Percentiles rank a stretch among this genome's conserved stretches.
phyloP scores from a whole-genome alignment of 768 basidiomycete genomes.

The Hydnomerulius pinastri region DNA sequence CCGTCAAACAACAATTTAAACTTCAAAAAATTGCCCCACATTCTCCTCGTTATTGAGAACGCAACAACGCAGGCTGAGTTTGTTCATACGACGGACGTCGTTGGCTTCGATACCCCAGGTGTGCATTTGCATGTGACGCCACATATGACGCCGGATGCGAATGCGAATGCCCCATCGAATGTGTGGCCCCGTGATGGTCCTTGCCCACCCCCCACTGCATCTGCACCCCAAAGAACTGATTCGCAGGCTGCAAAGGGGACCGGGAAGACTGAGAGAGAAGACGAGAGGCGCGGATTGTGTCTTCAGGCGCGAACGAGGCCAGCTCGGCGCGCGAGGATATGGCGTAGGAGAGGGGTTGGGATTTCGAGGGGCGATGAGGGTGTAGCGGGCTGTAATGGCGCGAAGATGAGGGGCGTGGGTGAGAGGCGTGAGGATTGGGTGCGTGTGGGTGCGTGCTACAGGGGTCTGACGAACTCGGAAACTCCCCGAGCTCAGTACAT shows the following conservation, averaged over 20 bases:
- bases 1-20: too few relatives aligned
- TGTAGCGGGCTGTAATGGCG: too few relatives aligned
- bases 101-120: slow-evolving; percentile 12
- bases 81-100: slow-evolving; percentile 13
- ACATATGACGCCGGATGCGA: slow-evolving; percentile 11
- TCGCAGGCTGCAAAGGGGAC: slow-evolving; percentile 27
- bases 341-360: slow-evolving; percentile 22
- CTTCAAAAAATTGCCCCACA: too few relatives aligned
- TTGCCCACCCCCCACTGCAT: background rate
- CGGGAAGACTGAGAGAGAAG: slow-evolving; percentile 13
- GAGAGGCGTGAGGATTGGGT: slow-evolving; percentile 9
- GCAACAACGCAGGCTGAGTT: slow-evolving; percentile 1
- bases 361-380: slow-evolving; percentile 1
- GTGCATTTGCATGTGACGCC: too few relatives aligned
- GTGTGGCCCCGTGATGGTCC: slow-evolving; percentile 11
- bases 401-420: background rate
- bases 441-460: slow-evolving; percentile 5
- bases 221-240: slow-evolving; percentile 22
- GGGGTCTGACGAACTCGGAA: slow-evolving; percentile 8
- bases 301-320: slow-evolving; percentile 35
- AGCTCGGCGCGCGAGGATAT: slow-evolving; percentile 42
- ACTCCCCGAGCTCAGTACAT: slow-evolving; percentile 21
- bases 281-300: slow-evolving; percentile 42
- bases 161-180: background rate
- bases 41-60: slow-evolving; percentile 1